Evolutionary conservation across 1,284 basidiomycete genomes (phyloP), one percentile per base, ranked within the genome.

Genomic region (Bjerkandera adusta): DNA sequence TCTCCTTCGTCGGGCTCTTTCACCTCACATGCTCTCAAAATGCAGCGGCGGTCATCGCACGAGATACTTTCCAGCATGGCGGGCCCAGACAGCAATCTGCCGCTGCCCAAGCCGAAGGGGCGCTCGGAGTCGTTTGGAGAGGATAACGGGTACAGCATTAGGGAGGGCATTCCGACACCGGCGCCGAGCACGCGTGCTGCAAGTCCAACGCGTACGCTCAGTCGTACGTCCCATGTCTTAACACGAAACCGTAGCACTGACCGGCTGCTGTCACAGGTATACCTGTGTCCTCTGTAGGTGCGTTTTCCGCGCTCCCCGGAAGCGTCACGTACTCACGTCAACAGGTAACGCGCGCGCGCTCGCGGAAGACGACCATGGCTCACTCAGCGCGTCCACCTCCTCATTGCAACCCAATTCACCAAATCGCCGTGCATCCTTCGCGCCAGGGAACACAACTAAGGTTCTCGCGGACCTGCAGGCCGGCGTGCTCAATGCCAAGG

Each of bases 381-480:
- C 60, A 55, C 50, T 58, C 11, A 50, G 48, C 24, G 53, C 54
- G 8, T 59, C 57, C 7, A 48, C 47, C 10, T 50, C 54, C 54
- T 55, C 71, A 54, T 45, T 57, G 7, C 51, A 56, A 16, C 52
- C 56, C 12, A 40, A 53, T 3, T 62, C 60, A 11, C 60, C 61
- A 7, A 56, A 46, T 52, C 73, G 75, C 50, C 76, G 82, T 32
- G 56, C 73, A 27, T 86, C 85, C 11, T 69, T 87, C 47, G 79
- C 83, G n/a, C 80, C 84, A 0, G 83, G 81, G 3, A 85, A 84
- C 7, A 91, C 88, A 5, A 89, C 88, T 5, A 89, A 85, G 61
- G 89, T 91, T 26, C 70, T 91, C 41, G 89, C 89, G 2, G 89
- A 91, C 62, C 72, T 91, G 29, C 88, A 91, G 61, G 79, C 85